These are phyloP conservation scores for Elsinoe batatas DNA, from an alignment of 2,329 filamentous ascomycete species.

Conservation along the genomic window DNA sequence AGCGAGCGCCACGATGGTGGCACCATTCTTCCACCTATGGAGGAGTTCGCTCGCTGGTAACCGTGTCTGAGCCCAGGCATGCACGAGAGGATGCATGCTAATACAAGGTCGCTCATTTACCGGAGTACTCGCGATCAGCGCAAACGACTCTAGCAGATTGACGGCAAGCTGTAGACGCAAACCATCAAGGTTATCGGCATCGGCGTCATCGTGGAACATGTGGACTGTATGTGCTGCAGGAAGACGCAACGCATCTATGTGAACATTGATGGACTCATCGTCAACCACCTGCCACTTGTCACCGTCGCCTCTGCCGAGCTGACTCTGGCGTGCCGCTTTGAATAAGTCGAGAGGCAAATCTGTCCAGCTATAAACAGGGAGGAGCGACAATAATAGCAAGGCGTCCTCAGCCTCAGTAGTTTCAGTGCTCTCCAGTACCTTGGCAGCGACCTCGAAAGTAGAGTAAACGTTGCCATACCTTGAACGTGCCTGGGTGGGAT, in stretches of 20 bases:
- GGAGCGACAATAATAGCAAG: background rate
- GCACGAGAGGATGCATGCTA: constrained; percentile 10
- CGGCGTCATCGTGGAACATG: background rate
- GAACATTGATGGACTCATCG: background rate
- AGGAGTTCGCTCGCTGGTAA: background rate
- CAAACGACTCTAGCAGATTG: background rate
- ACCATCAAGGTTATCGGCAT: background rate
- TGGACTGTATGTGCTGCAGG: background rate
- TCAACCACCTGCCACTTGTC: background rate
- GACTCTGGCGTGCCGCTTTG: background rate
- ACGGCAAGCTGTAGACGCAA: background rate
- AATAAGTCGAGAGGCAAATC: constrained; percentile 16
- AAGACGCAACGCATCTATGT: background rate
- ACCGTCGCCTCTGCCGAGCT: too few species aligned
- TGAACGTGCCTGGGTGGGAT: constrained; percentile 23
- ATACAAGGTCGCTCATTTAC: background rate
- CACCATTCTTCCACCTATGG: background rate
- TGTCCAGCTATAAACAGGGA: background rate
- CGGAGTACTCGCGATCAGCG: background rate
- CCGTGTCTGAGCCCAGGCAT: background rate
- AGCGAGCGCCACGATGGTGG: background rate
- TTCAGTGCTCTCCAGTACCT: constrained; percentile 1
- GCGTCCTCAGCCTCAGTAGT: background rate
- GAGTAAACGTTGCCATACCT: constrained; percentile 29
- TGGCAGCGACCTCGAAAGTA: constrained; percentile 29